Base-by-base conservation (phyloP, 75 land plant genomes). In the Cupressus sempervirens region DNA sequence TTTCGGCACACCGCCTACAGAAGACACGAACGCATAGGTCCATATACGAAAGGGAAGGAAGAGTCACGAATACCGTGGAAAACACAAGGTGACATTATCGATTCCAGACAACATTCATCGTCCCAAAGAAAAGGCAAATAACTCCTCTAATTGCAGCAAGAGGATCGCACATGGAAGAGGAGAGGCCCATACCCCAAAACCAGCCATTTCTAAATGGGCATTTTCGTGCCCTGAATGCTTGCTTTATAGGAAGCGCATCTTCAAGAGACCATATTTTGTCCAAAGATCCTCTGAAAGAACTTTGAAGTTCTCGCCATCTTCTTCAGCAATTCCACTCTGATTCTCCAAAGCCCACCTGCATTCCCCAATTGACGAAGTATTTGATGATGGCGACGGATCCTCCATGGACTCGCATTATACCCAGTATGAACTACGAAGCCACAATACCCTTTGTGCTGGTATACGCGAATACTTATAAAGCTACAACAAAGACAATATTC, bases 291-390 rank as follows among this genome's bases (percentile, higher is more conserved):
- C 20, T 23, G 82, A 23, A 80, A 41, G 82, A 80, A 20, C 82
- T 80, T n/a, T 80, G 82, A 41, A 80, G 26, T 80, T 40, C 82
- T 80, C 82, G 8, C 30, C 82, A 80, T 80, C 82, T 80, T 45
- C 82, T 23, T 41, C 82, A 23, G 18, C 82, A 70, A 3, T 70
- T 70, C 68, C 68, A 65, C 7, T 65, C 68, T 65, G 68, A 65
- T 70, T 11, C 32, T 70, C 35, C 74, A 32, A 70, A 70, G 12
- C 74, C 32, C 14, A 70, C 12, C 74, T 70, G 14, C 35, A 30
- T 11, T 70, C 74, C 35, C 74, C 74, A 9, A 70, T 29, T 70
- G 74, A 70, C 30, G 74, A 70, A 30, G 74, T 10, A 70, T 6
- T 11, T 20, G 74, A 70, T 10, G 74, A 10, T 30, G 74, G 34